A percentile compares a stretch with the other conserved stretches of the same genome.
phyloP scores from a whole-genome alignment of 208 protist genomes.

The Leishmania mexicana region DNA sequence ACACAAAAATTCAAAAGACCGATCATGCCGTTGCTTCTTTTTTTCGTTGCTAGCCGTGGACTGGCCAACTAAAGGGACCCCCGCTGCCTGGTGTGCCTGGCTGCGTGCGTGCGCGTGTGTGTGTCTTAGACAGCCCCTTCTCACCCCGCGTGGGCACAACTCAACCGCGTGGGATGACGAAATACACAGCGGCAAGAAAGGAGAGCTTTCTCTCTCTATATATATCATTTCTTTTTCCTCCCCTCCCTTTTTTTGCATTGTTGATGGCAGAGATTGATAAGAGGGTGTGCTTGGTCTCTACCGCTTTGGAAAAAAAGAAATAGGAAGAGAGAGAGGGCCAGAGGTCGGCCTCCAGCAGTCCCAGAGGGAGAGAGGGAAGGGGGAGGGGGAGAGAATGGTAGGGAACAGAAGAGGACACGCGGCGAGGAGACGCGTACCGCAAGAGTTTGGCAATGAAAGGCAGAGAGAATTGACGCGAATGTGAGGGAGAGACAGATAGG shows the following conservation, averaged over 20 bases:
- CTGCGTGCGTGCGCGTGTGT: not conserved
- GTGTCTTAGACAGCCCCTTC: not conserved
- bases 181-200: not conserved
- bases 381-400: not conserved
- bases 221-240: not conserved
- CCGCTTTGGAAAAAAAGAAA: not conserved
- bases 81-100: not conserved
- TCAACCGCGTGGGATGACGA: not conserved
- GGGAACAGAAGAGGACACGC: not conserved
- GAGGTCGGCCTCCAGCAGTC: not conserved
- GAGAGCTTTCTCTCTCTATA: too few species aligned
- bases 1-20: not conserved
- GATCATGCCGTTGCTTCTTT: not conserved
- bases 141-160: not conserved
- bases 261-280: not conserved
- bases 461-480: not conserved
- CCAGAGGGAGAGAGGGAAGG: too few species aligned
- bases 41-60: slow-evolving; percentile 8
- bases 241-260: not conserved
- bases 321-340: not conserved
- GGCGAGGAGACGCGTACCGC: not conserved
- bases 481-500: not conserved
- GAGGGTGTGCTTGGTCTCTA: not conserved
- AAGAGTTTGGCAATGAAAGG: not conserved
- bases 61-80: not conserved